phyloP scores from a whole-genome alignment of 306 rosid genomes.

The Mimosa pudica region DNA sequence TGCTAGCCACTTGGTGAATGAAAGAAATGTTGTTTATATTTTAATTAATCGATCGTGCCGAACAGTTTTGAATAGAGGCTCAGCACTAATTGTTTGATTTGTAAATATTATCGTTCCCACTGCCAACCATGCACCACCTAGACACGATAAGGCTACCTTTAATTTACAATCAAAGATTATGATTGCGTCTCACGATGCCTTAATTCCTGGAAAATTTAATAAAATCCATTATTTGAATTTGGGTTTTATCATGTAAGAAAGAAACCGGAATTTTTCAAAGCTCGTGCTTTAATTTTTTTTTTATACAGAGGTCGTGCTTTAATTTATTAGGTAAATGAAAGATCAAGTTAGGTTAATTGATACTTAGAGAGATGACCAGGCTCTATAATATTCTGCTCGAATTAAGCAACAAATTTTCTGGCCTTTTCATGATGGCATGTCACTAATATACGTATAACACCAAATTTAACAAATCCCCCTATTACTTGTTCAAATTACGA shows the following conservation, averaged over 20 bases:
- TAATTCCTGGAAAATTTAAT: background rate
- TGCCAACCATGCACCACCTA: background rate
- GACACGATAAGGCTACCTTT: background rate
- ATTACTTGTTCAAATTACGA: background rate
- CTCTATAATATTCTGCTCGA: background rate
- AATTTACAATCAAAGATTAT: background rate
- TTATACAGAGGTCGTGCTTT: background rate
- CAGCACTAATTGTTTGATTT: background rate
- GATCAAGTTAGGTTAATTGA: background rate
- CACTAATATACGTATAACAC: background rate
- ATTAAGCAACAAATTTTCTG: background rate
- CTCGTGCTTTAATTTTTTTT: background rate
- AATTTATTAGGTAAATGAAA: background rate
- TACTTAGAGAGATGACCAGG: background rate
- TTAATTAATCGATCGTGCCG: background rate
- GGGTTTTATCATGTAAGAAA: background rate
- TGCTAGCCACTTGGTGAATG: background rate
- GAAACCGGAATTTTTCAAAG: background rate
- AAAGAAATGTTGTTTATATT: background rate
- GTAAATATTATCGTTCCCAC: slow-evolving; percentile 1
- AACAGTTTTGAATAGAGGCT: background rate
- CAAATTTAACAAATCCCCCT: background rate
- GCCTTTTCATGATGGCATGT: background rate
- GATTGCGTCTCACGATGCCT: background rate
- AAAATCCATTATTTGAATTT: background rate